Evolutionary conservation across 208 protist species (phyloP), one percentile per base, ranked within the genome.

Genomic region (Wallacemonas sp.): DNA sequence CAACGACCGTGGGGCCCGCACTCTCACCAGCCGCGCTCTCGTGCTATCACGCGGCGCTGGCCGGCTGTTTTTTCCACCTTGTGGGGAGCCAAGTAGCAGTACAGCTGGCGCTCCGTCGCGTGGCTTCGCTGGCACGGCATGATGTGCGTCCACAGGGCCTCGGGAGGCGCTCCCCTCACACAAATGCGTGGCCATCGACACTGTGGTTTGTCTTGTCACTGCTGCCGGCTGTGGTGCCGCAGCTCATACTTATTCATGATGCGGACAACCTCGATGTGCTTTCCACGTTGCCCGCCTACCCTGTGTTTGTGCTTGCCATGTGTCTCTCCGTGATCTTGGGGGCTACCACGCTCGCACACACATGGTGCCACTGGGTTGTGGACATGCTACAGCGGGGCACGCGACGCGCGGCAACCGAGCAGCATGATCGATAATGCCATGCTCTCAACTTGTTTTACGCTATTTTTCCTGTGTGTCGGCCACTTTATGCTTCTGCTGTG

Each of bases 361-460:
- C 27, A 41, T 63, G 58, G 58, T 37, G 58, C 29, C 4, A 34
- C 41, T 46, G 36, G 36, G 58, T 52, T 38, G 66, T 66, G 21
- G 46, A 68, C 27, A 52, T 32, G 39, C 10, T 73, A 15, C 61
- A 78, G n/a, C 17, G 26, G 1, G 17, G 33, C 32, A 58, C 68
- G 4, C 38, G 53, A 1, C 46, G 24, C 6, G 62, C 33, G 3
- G 63, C 61, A 26, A 22, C n/a, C n/a, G n/a, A n/a, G n/a, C n/a
- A n/a, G n/a, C n/a, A n/a, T n/a, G n/a, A n/a, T n/a, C n/a, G n/a
- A n/a, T n/a, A n/a, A n/a, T n/a, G n/a, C n/a, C n/a, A n/a, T n/a
- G n/a, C n/a, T 19, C 27, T 50, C 19, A 22, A 13, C 48, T 62
- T 54, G 30, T 65, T 39, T 61, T 50, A 44, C n/a, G 52, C 13